phyloP scores from a whole-genome alignment of 2,329 filamentous ascomycete genomes.

The Periglandula ipomoeae region DNA sequence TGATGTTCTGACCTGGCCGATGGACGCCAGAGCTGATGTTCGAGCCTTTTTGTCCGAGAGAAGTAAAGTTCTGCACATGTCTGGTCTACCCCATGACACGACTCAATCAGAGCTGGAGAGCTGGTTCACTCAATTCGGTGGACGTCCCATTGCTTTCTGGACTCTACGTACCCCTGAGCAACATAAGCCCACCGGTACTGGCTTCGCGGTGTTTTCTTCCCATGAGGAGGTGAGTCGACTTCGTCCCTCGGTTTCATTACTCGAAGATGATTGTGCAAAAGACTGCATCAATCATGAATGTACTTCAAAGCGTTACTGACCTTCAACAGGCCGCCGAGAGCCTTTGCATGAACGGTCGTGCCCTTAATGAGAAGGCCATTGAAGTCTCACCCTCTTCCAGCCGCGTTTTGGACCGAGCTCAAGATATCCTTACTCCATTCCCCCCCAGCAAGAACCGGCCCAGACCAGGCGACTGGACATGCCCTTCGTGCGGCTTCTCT shows the following conservation, averaged over 20 bases:
- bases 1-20: slow-evolving; percentile 86
- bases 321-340: slow-evolving; percentile 85
- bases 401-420: slow-evolving; percentile 87
- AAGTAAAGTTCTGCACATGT: slow-evolving; percentile 97
- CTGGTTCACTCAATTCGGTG: slow-evolving; percentile 99
- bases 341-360: slow-evolving; percentile 97
- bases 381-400: slow-evolving; percentile 98
- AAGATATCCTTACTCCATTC: slow-evolving; percentile 93
- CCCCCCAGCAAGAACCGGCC: slow-evolving; percentile 97
- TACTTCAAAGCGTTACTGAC: too few species aligned
- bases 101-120: slow-evolving; percentile 98
- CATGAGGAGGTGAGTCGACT: slow-evolving; percentile 79
- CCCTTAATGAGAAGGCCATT: slow-evolving; percentile 96
- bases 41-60: slow-evolving; percentile 91
- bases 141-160: slow-evolving; percentile 97
- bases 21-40: slow-evolving; percentile 95
- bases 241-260: neutral
- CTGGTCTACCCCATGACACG: slow-evolving; percentile 91
- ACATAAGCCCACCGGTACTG: slow-evolving; percentile 97
- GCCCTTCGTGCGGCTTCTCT: slow-evolving; percentile 95
- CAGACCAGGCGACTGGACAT: slow-evolving; percentile 96
- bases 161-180: slow-evolving; percentile 95
- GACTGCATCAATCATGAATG: neutral
- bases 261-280: neutral
- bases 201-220: slow-evolving; percentile 96